Evolutionary conservation across 2,329 filamentous ascomycete genomes (phyloP), one percentile per base, ranked within the genome.

Genomic region (Aspergillus transmontanensis): DNA sequence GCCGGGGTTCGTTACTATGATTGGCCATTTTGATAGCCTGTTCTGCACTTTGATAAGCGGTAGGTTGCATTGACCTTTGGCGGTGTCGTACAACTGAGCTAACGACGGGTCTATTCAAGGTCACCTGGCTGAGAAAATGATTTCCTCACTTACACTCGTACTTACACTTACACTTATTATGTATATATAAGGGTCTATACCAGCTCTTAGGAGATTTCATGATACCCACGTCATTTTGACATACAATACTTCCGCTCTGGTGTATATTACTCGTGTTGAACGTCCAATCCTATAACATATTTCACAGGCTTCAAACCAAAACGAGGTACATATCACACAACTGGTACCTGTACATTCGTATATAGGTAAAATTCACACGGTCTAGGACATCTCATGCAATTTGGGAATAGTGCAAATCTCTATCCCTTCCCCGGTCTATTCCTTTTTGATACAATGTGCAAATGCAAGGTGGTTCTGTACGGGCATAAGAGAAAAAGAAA

Each of bases 361-460:
- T 54, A 30, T 58, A 41, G 39, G 11, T 21, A 16, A 32, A 48
- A 53, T 36, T 12, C 56, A 45, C 23, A 62, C 58, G 36, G 28
- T 62, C 62, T 63, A 63, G 46, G 50, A 62, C 50, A 56, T 51
- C 28, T 51, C 58, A 64, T 58, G 57, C 53, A 58, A 59, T 64
- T 34, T 36, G 46, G 53, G 30, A 58, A 53, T 43, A 53, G 43
- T 58, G 34, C 55, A 59, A 34, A 19, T 39, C 51, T 55, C 51
- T 55, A 55, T 55, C 58, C 58, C 56, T 43, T 58, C 59, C 63
- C 53, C 43, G 43, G 60, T 69, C 67, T 70, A 70, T 66, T 64
- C 64, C 62, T 67, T 70, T 63, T 69, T 69, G 67, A 59, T 69
- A 69, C 68, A 69, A 62, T 62, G 62, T 66, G 65, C 59, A 66